These are phyloP conservation scores for Gautieria morchelliformis DNA, from an alignment of 768 basidiomycete genomes.

Conservation along the genomic window DNA sequence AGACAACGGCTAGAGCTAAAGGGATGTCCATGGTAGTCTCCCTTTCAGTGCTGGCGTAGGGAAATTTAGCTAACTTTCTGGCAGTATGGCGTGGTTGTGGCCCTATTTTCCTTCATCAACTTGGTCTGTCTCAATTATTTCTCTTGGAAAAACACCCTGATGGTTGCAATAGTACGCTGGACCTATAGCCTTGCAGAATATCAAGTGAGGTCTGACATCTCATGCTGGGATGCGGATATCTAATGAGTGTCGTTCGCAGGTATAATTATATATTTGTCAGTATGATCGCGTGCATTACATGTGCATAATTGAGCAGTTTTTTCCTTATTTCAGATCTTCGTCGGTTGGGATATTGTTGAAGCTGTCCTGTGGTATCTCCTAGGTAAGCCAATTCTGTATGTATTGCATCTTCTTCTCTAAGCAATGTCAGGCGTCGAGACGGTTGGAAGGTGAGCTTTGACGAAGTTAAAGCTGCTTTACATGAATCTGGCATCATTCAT, in stretches of 20 bases:
- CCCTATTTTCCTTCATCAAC: slow-evolving; percentile 33
- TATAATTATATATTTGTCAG: slow-evolving; percentile 23
- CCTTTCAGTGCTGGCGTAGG: neutral
- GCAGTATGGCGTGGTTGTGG: slow-evolving; percentile 24
- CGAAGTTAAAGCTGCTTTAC: neutral
- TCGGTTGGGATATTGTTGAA: slow-evolving; percentile 19
- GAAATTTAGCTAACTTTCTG: neutral
- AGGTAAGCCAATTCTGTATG: neutral
- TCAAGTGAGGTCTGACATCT: slow-evolving; percentile 14
- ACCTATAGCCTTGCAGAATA: slow-evolving; percentile 32
- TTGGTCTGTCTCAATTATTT: slow-evolving; percentile 13
- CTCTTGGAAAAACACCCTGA: neutral
- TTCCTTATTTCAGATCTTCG: slow-evolving; percentile 14
- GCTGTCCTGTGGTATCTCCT: slow-evolving; percentile 18
- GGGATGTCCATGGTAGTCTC: slow-evolving; percentile 38
- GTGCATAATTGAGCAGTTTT: neutral
- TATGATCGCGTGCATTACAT: neutral
- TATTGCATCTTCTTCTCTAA: neutral
- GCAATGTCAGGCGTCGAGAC: slow-evolving; percentile 13
- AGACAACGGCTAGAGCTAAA: slow-evolving; percentile 50
- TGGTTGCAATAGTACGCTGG: slow-evolving; percentile 29
- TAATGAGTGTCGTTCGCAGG: neutral
- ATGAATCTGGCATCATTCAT: neutral
- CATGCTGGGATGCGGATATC: neutral
- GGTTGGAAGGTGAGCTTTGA: slow-evolving; percentile 12